A percentile compares a stretch with the other conserved stretches of the same genome.
Conservation (phyloP, 129 eudicot genomes). For the Flaveria sonorensis region DNA sequence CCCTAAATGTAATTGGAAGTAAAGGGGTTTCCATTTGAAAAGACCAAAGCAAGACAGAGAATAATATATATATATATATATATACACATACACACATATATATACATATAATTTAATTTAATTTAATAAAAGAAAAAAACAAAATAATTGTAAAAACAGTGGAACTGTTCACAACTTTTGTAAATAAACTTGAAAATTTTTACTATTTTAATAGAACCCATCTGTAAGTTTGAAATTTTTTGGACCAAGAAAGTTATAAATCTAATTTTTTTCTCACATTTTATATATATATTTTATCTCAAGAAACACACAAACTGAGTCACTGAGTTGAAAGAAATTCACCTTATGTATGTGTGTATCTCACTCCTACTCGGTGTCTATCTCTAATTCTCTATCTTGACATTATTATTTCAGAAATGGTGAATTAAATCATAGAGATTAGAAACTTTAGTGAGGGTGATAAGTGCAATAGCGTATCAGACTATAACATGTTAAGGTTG, state of each 20-base stretch:
- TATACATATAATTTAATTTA: too few species aligned
- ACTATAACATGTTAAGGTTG: background rate
- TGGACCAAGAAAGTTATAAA: background rate
- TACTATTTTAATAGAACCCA: background rate
- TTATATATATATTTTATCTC: background rate
- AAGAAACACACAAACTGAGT: background rate
- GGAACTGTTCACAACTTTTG: background rate
- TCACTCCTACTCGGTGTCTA: conserved; percentile 29
- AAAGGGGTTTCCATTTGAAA: conserved; percentile 3
- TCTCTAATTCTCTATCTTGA: conserved; percentile 52
- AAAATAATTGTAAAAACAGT: background rate
- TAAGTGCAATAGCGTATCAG: background rate
- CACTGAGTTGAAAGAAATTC: conserved; percentile 12
- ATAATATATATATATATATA: background rate
- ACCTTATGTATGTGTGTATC: conserved; percentile 26
- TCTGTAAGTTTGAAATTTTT: background rate
- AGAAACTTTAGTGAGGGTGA: conserved; percentile 24
- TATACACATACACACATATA: background rate
- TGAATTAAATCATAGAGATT: background rate
- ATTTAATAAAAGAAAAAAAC: background rate
- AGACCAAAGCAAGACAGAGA: conserved; percentile 37
- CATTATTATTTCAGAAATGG: conserved; percentile 30
- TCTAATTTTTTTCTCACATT: background rate
- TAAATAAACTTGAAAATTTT: background rate
- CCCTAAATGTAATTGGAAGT: background rate